Conservation (phyloP, 257 asterid species). For the Jasminum sambac region DNA sequence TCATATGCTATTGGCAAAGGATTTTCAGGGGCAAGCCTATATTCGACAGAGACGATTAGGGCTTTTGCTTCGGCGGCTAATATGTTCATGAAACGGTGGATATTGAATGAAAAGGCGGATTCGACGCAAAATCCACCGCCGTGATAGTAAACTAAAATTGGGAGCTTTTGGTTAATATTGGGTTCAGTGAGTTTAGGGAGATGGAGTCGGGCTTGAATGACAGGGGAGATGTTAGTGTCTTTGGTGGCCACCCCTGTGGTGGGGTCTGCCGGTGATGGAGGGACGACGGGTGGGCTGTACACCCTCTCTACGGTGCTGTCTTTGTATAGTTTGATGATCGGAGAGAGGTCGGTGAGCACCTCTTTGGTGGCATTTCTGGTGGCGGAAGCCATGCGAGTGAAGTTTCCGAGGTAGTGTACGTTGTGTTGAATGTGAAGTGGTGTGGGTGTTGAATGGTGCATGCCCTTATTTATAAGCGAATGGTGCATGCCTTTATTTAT, state of each 20-base stretch:
- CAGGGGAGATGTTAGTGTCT: no score
- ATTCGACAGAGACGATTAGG: slow-evolving; percentile 32
- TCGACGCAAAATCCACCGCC: slow-evolving; percentile 42
- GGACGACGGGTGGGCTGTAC: slow-evolving; percentile 6
- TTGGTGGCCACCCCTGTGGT: no score
- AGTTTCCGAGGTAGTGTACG: no score
- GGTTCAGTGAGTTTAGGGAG: slow-evolving; percentile 30
- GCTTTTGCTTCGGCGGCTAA: slow-evolving; percentile 27
- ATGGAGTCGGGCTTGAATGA: slow-evolving; percentile 37
- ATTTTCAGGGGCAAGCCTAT: slow-evolving; percentile 53
- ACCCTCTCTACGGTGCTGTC: slow-evolving; percentile 29
- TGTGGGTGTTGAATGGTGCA: background rate
- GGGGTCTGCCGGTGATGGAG: slow-evolving; percentile 39
- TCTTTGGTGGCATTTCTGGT: slow-evolving; percentile 3
- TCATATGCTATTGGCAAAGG: slow-evolving; percentile 41
- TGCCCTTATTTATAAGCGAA: slow-evolving; percentile 33
- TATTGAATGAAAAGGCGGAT: slow-evolving; percentile 25
- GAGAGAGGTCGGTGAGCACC: no score
- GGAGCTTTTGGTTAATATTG: slow-evolving; percentile 25
- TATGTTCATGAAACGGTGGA: slow-evolving; percentile 20
- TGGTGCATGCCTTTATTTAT: slow-evolving; percentile 15
- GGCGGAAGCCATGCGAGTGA: background rate
- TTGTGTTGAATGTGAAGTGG: no score
- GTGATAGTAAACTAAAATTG: slow-evolving; percentile 37
- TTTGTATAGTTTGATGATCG: slow-evolving; percentile 28